Evolutionary conservation across 2,329 filamentous ascomycete genomes (phyloP).

Genomic region (Sphaerulina vaccinii): DNA sequence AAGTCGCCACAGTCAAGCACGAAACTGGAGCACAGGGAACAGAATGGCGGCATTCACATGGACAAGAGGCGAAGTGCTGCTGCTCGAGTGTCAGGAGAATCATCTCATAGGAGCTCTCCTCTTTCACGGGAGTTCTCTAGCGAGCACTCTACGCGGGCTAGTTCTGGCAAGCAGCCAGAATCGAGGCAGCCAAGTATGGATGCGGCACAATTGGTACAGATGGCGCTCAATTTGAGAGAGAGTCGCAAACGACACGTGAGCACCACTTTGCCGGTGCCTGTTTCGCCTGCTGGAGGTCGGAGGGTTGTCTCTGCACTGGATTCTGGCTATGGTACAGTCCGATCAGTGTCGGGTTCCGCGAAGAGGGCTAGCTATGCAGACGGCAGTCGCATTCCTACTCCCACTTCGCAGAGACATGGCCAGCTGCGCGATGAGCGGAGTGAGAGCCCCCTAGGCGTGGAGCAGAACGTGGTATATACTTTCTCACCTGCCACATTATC

Average conservation of each 20-base stretch:
- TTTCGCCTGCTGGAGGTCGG: slow-evolving; percentile 51
- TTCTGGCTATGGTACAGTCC: slow-evolving; percentile 31
- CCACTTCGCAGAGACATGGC: slow-evolving; percentile 17
- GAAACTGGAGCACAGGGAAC: slow-evolving; percentile 11
- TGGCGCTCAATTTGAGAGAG: slow-evolving; percentile 86
- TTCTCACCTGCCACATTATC: slow-evolving; percentile 79
- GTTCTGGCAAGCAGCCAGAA: slow-evolving; percentile 5
- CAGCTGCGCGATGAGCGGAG: slow-evolving; percentile 5
- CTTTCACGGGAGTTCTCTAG: slow-evolving; percentile 29
- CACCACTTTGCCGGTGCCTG: slow-evolving; percentile 55
- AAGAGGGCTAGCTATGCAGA: slow-evolving; percentile 16
- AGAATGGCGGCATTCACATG: slow-evolving; percentile 22
- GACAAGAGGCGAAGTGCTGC: slow-evolving; percentile 21
- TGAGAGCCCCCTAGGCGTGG: slow-evolving; percentile 6
- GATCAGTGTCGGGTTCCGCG: slow-evolving; percentile 55
- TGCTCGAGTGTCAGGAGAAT: slow-evolving; percentile 28
- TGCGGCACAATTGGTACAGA: slow-evolving; percentile 84
- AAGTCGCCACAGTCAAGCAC: slow-evolving; percentile 21
- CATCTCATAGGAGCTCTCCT: slow-evolving; percentile 32
- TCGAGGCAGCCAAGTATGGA: slow-evolving; percentile 61
- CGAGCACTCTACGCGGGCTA: slow-evolving; percentile 12
- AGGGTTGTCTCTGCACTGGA: slow-evolving; percentile 45
- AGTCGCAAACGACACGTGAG: slow-evolving; percentile 64
- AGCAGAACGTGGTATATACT: slow-evolving; percentile 56
- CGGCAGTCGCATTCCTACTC: slow-evolving; percentile 12